Evolutionary conservation across 805 yeast genomes (phyloP).

Genomic region (Teunomyces atbi): DNA sequence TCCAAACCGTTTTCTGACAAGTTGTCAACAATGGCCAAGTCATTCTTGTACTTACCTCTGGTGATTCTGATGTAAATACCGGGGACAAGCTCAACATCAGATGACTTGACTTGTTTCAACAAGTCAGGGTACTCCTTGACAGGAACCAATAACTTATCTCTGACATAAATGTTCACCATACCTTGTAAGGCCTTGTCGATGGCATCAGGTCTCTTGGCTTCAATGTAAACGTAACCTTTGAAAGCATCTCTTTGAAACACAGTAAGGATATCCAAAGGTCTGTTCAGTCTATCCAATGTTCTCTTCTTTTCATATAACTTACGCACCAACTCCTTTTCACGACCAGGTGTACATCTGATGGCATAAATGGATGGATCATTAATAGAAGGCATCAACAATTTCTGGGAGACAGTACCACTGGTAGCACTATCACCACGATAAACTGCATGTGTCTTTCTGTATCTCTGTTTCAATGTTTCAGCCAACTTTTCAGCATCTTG

Average conservation of each 20-base stretch:
- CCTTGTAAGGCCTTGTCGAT: slow-evolving; percentile 87
- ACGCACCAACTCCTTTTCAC: slow-evolving; percentile 87
- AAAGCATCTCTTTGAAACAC: slow-evolving; percentile 94
- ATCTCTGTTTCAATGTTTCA: slow-evolving; percentile 85
- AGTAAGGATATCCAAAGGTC: slow-evolving; percentile 80
- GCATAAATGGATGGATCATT: slow-evolving; percentile 97
- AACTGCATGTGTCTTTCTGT: slow-evolving; percentile 81
- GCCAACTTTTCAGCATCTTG: slow-evolving; percentile 95
- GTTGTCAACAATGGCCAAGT: slow-evolving; percentile 89
- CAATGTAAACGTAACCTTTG: slow-evolving; percentile 88
- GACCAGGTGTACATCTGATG: slow-evolving; percentile 87
- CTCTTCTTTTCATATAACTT: slow-evolving; percentile 80
- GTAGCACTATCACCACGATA: slow-evolving; percentile 80
- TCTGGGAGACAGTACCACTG: slow-evolving; percentile 73
- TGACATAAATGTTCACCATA: slow-evolving; percentile 75
- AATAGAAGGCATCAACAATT: slow-evolving; percentile 89
- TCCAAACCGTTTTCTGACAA: slow-evolving; percentile 93
- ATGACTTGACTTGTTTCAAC: slow-evolving; percentile 82
- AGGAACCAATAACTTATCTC: slow-evolving; percentile 83
- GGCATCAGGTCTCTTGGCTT: slow-evolving; percentile 91
- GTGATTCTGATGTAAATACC: slow-evolving; percentile 90
- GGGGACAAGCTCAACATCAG: slow-evolving; percentile 84
- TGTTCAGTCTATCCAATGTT: slow-evolving; percentile 69
- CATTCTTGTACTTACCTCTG: slow-evolving; percentile 90
- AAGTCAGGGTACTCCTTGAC: slow-evolving; percentile 93